phyloP scores from a whole-genome alignment of 495 filamentous ascomycete species.

The Tetracladium marchalianum region DNA sequence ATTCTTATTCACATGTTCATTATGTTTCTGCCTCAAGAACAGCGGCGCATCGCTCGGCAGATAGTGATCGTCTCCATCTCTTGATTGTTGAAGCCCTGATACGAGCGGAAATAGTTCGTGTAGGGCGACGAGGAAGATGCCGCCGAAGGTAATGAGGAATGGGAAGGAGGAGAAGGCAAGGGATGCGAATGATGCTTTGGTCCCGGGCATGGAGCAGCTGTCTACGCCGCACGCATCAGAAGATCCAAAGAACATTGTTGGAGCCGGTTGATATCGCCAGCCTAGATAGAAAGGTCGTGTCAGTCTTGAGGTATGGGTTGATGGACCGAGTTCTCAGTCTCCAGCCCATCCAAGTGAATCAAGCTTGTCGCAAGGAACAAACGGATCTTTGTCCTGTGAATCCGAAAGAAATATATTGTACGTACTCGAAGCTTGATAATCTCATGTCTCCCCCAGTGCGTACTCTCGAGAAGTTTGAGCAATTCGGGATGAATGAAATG shows the following conservation, averaged over 20 bases:
- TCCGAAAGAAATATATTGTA: too few species aligned
- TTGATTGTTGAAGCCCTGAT: slow-evolving; percentile 35
- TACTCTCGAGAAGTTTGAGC: too few species aligned
- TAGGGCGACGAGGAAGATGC: slow-evolving; percentile 44
- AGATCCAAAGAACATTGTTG: not conserved
- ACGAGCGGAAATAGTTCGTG: slow-evolving; percentile 56
- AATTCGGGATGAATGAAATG: too few species aligned
- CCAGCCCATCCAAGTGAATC: too few species aligned
- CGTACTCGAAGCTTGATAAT: too few species aligned
- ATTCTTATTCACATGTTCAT: slow-evolving; percentile 34
- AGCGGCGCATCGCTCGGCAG: slow-evolving; percentile 41
- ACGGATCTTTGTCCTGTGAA: too few species aligned
- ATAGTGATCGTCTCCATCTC: slow-evolving; percentile 38
- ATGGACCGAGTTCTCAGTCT: too few species aligned
- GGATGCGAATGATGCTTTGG: slow-evolving; percentile 10
- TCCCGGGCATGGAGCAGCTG: slow-evolving; percentile 3
- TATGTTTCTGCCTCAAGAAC: slow-evolving; percentile 37
- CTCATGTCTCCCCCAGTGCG: too few species aligned
- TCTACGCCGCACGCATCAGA: slow-evolving; percentile 16
- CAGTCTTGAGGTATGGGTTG: too few species aligned
- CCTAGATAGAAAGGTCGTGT: too few species aligned
- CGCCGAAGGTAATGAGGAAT: slow-evolving; percentile 51
- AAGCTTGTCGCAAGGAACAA: too few species aligned
- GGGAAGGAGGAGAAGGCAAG: slow-evolving; percentile 40
- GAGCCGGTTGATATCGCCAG: too few species aligned